Conservation (phyloP, 495 filamentous ascomycete species). For the Apodospora peruviana region DNA sequence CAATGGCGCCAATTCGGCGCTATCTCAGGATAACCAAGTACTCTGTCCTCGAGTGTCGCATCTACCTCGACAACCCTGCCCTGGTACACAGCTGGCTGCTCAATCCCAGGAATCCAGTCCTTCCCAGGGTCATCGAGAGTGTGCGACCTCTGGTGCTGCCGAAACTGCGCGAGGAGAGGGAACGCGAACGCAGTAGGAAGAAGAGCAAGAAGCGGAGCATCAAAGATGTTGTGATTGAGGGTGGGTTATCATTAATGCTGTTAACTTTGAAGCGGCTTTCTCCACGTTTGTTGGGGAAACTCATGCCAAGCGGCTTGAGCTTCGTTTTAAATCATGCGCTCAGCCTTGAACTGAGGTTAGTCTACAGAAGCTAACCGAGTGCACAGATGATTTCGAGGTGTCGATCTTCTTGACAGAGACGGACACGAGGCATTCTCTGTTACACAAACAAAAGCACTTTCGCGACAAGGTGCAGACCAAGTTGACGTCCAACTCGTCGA, state of each 20-base stretch:
- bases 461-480: slow-evolving; percentile 47
- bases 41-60: slow-evolving; percentile 88
- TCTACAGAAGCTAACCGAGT: not conserved
- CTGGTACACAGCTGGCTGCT: slow-evolving; percentile 78
- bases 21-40: slow-evolving; percentile 81
- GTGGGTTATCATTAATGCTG: slow-evolving; percentile 46
- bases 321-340: not conserved
- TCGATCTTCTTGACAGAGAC: slow-evolving; percentile 88
- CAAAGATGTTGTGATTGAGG: slow-evolving; percentile 82
- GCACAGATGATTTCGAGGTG: slow-evolving; percentile 86
- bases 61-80: slow-evolving; percentile 88
- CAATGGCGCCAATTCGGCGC: slow-evolving; percentile 76
- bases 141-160: slow-evolving; percentile 82
- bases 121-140: slow-evolving; percentile 74
- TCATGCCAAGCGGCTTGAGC: not conserved
- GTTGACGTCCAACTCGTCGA: slow-evolving; percentile 53
- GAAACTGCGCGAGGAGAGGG: slow-evolving; percentile 84
- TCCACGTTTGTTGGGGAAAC: not conserved
- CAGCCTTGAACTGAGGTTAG: not conserved
- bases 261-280: not conserved
- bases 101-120: slow-evolving; percentile 60
- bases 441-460: slow-evolving; percentile 76
- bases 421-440: slow-evolving; percentile 78
- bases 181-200: slow-evolving; percentile 50
- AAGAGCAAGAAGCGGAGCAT: slow-evolving; percentile 65